phyloP scores from a whole-genome alignment of 2,329 filamentous ascomycete species.

The Sporothrix mexicana region DNA sequence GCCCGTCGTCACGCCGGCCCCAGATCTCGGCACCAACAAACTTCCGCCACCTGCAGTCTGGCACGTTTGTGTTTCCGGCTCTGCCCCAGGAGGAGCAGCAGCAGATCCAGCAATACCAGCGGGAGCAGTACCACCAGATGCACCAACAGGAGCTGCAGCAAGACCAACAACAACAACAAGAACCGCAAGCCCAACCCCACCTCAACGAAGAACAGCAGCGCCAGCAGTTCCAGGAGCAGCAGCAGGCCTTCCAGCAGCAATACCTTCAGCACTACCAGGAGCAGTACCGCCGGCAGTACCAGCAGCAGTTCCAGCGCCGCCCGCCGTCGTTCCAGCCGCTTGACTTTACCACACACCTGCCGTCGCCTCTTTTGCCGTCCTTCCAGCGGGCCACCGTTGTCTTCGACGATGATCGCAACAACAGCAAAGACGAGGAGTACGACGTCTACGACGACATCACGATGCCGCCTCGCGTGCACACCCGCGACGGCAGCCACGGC shows the following conservation, averaged over 20 bases:
- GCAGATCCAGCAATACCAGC: constrained; percentile 19
- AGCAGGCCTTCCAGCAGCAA: constrained; percentile 26
- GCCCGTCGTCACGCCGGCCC: constrained; percentile 48
- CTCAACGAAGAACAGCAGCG: constrained; percentile 20
- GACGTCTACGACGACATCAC: constrained; percentile 37
- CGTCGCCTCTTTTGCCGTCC: constrained; percentile 61
- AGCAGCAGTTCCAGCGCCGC: constrained; percentile 40
- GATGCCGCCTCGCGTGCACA: constrained; percentile 50
- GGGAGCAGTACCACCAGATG: constrained; percentile 7
- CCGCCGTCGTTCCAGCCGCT: constrained; percentile 58
- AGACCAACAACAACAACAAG: constrained; percentile 18
- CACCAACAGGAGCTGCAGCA: constrained; percentile 15
- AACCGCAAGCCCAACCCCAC: constrained; percentile 13
- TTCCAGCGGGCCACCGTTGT: constrained; percentile 49
- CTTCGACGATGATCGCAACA: constrained; percentile 9
- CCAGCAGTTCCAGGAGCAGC: constrained; percentile 38
- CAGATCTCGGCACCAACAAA: constrained; percentile 64
- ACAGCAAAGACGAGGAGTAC: constrained; percentile 35
- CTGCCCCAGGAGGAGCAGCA: constrained; percentile 26
- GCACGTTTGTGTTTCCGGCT: constrained; percentile 33
- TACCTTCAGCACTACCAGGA: constrained; percentile 28
- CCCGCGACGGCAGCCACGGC: constrained; percentile 42
- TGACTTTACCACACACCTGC: constrained; percentile 57
- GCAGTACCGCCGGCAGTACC: constrained; percentile 31
- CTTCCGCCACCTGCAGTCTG: constrained; percentile 63